Percentiles rank a stretch among this genome's conserved stretches.
phyloP scores from a whole-genome alignment of 805 yeast species.

The Dipodascopsis uninucleata region DNA sequence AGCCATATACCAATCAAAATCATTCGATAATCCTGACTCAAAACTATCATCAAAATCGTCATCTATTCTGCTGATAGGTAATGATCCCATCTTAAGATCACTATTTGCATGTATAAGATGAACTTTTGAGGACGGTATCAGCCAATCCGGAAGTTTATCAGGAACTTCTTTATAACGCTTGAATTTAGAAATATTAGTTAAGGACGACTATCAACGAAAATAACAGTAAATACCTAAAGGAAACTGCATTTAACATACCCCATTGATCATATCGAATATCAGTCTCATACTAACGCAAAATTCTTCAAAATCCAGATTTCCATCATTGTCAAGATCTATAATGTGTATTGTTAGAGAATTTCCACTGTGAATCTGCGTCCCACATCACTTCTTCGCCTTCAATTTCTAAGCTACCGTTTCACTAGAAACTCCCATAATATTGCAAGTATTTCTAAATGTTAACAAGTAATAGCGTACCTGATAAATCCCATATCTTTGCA shows the following conservation, averaged over 20 bases:
- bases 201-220: background rate
- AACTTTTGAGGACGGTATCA: constrained; percentile 83
- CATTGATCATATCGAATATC: constrained; percentile 86
- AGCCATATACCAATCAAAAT: constrained; percentile 94
- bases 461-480: constrained; percentile 40
- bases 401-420: too few relatives aligned
- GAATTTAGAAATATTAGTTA: background rate
- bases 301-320: constrained; percentile 90
- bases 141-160: constrained; percentile 77
- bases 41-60: constrained; percentile 48
- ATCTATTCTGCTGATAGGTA: constrained; percentile 16
- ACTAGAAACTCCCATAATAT: too few relatives aligned
- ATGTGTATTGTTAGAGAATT: too few relatives aligned
- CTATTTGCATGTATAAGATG: constrained; percentile 80
- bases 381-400: too few relatives aligned
- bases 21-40: constrained; percentile 59
- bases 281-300: constrained; percentile 96
- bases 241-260: constrained; percentile 43
- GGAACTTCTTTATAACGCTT: constrained; percentile 51
- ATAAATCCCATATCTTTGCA: constrained; percentile 82
- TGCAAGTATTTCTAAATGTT: too few relatives aligned
- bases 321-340: constrained; percentile 84
- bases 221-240: background rate
- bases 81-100: constrained; percentile 47
- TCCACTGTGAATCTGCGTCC: too few relatives aligned